Evolutionary conservation across 345 rosid species (phyloP).

Genomic region (Salix brachista): DNA sequence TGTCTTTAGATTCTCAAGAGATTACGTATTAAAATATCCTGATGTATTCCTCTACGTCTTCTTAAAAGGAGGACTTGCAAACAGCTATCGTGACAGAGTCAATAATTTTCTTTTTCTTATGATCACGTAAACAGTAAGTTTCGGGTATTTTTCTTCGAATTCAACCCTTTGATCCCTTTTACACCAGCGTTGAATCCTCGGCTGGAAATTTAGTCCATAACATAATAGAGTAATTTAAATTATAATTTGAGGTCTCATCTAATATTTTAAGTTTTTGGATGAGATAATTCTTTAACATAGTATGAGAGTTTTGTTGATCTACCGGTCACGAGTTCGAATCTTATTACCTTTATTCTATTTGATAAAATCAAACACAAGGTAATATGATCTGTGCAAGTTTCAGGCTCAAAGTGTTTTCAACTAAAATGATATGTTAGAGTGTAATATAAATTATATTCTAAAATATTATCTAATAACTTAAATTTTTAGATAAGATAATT

Average conservation of each 20-base stretch:
- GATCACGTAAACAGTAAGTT: background rate
- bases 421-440: accelerated
- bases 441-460: too few relatives aligned
- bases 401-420: accelerated
- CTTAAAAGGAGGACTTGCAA: background rate
- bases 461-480: too few relatives aligned
- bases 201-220: background rate
- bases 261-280: too few relatives aligned
- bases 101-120: background rate
- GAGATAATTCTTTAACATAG: too few relatives aligned
- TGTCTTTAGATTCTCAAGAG: background rate
- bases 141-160: background rate
- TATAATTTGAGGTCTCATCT: too few relatives aligned
- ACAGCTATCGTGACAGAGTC: background rate
- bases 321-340: too few relatives aligned
- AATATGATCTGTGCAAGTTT: too few relatives aligned
- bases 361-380: too few relatives aligned
- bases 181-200: background rate
- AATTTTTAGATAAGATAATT: too few relatives aligned
- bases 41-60: background rate
- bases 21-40: background rate
- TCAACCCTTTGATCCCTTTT: background rate
- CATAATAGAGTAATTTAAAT: too few relatives aligned
- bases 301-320: too few relatives aligned
- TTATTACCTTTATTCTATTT: too few relatives aligned